Evolutionary conservation across 495 filamentous ascomycete genomes (phyloP).

Genomic region (Talaromyces proteolyticus): DNA sequence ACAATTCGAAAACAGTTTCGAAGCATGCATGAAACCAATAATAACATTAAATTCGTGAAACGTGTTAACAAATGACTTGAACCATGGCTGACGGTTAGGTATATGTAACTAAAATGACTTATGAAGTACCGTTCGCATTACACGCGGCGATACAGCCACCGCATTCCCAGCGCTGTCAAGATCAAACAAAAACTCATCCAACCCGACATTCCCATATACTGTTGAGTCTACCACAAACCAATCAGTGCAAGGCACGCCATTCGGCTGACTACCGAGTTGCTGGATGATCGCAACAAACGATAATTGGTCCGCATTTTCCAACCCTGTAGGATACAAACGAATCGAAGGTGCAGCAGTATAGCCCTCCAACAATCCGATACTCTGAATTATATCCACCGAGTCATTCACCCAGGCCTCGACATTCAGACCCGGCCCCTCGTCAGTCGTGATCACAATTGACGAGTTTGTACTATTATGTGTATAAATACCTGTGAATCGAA

Average conservation of each 20-base stretch:
- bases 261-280: constrained; percentile 10
- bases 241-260: constrained; percentile 18
- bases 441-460: constrained; percentile 31
- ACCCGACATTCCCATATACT: constrained; percentile 24
- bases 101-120: constrained; percentile 1
- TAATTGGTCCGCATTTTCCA: constrained; percentile 16
- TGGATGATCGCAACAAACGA: constrained; percentile 42
- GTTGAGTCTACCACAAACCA: constrained; percentile 23
- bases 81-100: too few relatives aligned
- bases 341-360: constrained; percentile 14
- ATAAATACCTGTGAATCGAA: constrained; percentile 34
- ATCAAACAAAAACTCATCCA: constrained; percentile 36
- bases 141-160: constrained; percentile 18
- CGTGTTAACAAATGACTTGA: too few relatives aligned
- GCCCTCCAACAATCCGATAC: constrained; percentile 10
- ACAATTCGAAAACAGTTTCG: too few relatives aligned
- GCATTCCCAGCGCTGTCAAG: constrained; percentile 21
- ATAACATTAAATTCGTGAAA: too few relatives aligned
- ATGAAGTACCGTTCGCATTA: constrained; percentile 14
- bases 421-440: constrained; percentile 33
- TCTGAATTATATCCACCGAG: constrained; percentile 30
- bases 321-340: constrained; percentile 43
- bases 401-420: constrained; percentile 34
- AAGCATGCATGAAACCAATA: too few relatives aligned
- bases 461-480: constrained; percentile 26